A percentile compares a stretch with the other conserved stretches of the same genome.
Conservation (phyloP, 2,329 filamentous ascomycete species). For the Blastomyces gilchristii region DNA sequence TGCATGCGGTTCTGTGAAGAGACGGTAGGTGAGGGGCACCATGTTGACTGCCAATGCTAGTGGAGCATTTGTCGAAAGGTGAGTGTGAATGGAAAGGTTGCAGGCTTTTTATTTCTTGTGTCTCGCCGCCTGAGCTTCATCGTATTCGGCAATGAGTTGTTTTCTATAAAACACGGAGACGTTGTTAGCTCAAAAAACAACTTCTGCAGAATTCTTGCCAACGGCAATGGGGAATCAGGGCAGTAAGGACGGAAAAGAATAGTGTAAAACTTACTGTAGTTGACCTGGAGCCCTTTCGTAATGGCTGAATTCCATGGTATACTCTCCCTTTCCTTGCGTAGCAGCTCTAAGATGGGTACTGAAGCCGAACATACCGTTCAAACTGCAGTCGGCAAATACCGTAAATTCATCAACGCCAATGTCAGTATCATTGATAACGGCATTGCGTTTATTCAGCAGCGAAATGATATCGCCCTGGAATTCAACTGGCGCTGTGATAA, state of each 20-base stretch:
- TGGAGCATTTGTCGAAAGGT: not conserved
- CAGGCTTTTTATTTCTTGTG: slow-evolving; percentile 46
- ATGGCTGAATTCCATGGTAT: slow-evolving; percentile 97
- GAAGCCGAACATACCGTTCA: slow-evolving; percentile 98
- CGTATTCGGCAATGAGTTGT: slow-evolving; percentile 57
- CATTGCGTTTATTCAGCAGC: slow-evolving; percentile 91
- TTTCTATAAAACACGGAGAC: slow-evolving; percentile 33
- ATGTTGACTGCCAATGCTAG: not conserved
- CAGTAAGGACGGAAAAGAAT: not conserved
- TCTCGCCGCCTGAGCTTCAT: slow-evolving; percentile 56
- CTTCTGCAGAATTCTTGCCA: not conserved
- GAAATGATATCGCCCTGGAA: slow-evolving; percentile 96
- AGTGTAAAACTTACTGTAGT: slow-evolving; percentile 59
- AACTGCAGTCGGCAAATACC: slow-evolving; percentile 77
- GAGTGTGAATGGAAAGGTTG: too few species aligned
- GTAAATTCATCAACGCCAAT: slow-evolving; percentile 91
- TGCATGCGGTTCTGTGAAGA: not conserved
- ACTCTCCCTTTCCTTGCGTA: slow-evolving; percentile 97
- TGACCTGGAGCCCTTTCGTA: slow-evolving; percentile 80
- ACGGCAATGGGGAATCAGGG: not conserved
- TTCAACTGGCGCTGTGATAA: slow-evolving; percentile 88
- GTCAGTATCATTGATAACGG: slow-evolving; percentile 90
- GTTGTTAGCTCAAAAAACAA: slow-evolving; percentile 5
- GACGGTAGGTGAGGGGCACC: not conserved
- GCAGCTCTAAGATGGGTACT: slow-evolving; percentile 80